These are phyloP conservation scores for Sclerotinia glacialis DNA, from an alignment of 2,329 filamentous ascomycete species.

Conservation along the genomic window DNA sequence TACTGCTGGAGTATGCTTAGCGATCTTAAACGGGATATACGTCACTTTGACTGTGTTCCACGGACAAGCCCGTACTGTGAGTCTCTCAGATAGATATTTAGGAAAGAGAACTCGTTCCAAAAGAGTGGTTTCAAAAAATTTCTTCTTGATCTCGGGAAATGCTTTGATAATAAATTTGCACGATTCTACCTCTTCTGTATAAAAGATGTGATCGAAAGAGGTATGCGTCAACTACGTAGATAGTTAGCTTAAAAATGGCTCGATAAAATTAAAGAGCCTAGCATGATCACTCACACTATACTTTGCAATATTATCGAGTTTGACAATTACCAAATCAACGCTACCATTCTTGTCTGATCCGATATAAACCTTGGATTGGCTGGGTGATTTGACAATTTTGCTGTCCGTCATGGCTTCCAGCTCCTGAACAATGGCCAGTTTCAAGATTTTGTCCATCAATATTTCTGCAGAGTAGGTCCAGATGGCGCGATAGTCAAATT, in stretches of 20 bases:
- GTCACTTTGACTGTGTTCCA: slow-evolving; percentile 12
- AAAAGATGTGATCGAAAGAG: slow-evolving; percentile 31
- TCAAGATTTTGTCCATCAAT: slow-evolving; percentile 1
- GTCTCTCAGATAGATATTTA: slow-evolving; percentile 22
- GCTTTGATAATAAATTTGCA: slow-evolving; percentile 28
- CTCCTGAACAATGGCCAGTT: not conserved
- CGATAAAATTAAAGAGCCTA: not conserved
- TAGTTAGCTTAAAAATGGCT: not conserved
- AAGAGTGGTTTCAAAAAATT: slow-evolving; percentile 34
- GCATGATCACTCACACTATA: slow-evolving; percentile 28
- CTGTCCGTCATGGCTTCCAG: slow-evolving; percentile 30
- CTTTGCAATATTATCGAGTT: slow-evolving; percentile 33
- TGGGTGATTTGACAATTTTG: slow-evolving; percentile 26
- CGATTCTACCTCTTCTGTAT: slow-evolving; percentile 30
- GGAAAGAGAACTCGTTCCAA: slow-evolving; percentile 27
- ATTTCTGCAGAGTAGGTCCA: not conserved
- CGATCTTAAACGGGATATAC: slow-evolving; percentile 16
- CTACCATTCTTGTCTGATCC: slow-evolving; percentile 24
- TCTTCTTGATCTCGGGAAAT: slow-evolving; percentile 29
- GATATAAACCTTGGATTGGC: slow-evolving; percentile 28
- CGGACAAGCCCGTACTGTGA: slow-evolving; percentile 30
- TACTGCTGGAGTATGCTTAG: slow-evolving; percentile 23
- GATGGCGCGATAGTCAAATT: not conserved
- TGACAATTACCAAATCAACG: slow-evolving; percentile 27
- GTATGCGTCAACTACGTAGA: not conserved